Evolutionary conservation across 164 flowering plant genomes (phyloP).

Genomic region (Tinospora cordifolia): DNA sequence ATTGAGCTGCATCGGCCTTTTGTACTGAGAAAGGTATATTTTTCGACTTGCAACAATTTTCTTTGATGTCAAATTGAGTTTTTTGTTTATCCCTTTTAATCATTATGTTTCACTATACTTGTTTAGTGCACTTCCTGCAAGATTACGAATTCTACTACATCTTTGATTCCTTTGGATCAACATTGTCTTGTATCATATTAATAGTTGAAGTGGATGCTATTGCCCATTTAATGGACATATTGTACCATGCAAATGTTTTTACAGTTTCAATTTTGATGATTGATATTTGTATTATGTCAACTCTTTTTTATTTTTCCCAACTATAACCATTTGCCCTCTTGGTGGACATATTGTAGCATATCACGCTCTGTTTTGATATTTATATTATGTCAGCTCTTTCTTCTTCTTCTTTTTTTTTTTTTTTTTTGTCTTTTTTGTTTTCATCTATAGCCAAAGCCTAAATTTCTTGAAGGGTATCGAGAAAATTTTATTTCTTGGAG

Average conservation of each 20-base stretch:
- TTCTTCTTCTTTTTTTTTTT: no score
- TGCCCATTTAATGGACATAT: no score
- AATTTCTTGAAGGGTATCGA: no score
- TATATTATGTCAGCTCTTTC: no score
- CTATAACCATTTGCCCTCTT: no score
- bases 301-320: background rate
- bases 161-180: background rate
- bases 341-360: no score
- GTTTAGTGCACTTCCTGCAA: background rate
- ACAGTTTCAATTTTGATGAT: no score
- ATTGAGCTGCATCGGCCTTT: constrained; percentile 75
- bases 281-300: background rate
- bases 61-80: background rate
- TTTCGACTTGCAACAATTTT: background rate
- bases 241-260: no score
- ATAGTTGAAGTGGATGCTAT: background rate
- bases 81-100: background rate
- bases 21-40: constrained; percentile 68
- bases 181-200: background rate
- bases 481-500: no score
- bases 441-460: no score
- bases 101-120: background rate
- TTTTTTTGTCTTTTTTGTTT: no score
- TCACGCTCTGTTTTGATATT: no score
- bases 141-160: background rate